A percentile compares a stretch with the other conserved stretches of the same genome.
phyloP scores from a whole-genome alignment of 305 asterid genomes.

The Fraxinus velutina region DNA sequence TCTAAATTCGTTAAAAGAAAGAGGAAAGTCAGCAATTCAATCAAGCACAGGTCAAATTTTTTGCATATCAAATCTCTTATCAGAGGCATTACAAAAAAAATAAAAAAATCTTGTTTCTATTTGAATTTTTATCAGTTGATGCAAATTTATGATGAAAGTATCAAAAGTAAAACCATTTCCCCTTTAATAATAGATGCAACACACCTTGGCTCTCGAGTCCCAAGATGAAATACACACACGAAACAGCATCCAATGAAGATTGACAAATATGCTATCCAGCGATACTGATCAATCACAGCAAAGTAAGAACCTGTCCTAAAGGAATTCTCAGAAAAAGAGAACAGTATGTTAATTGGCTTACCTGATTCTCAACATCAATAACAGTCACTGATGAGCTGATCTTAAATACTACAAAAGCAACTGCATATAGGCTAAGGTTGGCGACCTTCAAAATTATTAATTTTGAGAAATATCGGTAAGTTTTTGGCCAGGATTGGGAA shows the following conservation, averaged over 20 bases:
- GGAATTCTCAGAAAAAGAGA: constrained; percentile 16
- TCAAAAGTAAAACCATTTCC: neutral
- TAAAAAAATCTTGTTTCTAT: neutral
- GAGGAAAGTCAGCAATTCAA: neutral
- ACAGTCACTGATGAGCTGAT: constrained; percentile 37
- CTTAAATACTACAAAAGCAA: constrained; percentile 70
- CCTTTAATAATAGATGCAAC: constrained; percentile 15
- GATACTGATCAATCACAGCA: constrained; percentile 47
- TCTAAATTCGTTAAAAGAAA: neutral
- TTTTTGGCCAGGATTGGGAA: neutral
- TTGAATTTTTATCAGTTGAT: neutral
- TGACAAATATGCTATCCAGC: constrained; percentile 77
- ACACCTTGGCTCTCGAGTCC: constrained; percentile 85
- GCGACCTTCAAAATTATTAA: constrained; percentile 53
- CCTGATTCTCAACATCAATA: constrained; percentile 65
- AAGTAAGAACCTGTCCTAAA: constrained; percentile 22
- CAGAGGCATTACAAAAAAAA: neutral
- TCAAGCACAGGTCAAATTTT: neutral
- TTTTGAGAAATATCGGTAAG: constrained; percentile 9
- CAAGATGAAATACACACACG: constrained; percentile 56
- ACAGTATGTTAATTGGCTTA: constrained; percentile 16
- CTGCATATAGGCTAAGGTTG: constrained; percentile 72
- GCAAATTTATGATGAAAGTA: neutral
- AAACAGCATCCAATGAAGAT: constrained; percentile 77
- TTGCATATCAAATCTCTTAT: neutral